Percentiles rank a stretch among this genome's conserved stretches.
Conservation (phyloP, 352 stramenopile species). For the Globisporangium spiculum region DNA sequence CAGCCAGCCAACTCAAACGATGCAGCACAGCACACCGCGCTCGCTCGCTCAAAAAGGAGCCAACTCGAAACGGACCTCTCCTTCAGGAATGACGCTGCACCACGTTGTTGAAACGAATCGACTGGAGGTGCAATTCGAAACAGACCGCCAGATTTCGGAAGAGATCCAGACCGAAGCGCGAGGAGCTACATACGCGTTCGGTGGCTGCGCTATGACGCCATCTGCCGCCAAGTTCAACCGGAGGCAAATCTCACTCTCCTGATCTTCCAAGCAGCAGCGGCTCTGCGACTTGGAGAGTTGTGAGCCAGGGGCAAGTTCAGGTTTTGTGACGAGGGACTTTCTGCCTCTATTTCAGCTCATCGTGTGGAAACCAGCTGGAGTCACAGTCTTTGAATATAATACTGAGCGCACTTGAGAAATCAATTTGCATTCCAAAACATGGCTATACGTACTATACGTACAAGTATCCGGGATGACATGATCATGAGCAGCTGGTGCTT, state of each 20-base stretch:
- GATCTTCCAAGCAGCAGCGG: background rate
- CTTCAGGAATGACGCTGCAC: background rate
- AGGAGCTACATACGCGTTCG: background rate
- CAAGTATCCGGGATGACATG: too few species aligned
- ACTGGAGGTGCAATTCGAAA: background rate
- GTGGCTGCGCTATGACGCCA: background rate
- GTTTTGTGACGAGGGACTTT: background rate
- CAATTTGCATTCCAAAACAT: too few species aligned
- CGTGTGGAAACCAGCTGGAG: background rate
- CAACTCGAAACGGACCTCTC: background rate
- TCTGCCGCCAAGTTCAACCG: background rate
- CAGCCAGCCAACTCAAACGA: background rate
- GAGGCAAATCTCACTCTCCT: background rate
- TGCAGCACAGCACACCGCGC: background rate
- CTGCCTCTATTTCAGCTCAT: background rate
- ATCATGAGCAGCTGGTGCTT: too few species aligned
- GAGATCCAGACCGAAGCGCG: background rate
- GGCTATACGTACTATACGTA: too few species aligned
- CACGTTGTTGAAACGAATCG: background rate
- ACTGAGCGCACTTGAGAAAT: background rate
- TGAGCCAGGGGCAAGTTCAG: background rate
- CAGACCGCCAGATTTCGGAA: background rate
- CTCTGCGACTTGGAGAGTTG: background rate
- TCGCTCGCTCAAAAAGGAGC: background rate
- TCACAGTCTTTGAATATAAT: background rate